Evolutionary conservation across 2,329 filamentous ascomycete genomes (phyloP), one percentile per base, ranked within the genome.

Genomic region (Trichoderma brevicompactum): DNA sequence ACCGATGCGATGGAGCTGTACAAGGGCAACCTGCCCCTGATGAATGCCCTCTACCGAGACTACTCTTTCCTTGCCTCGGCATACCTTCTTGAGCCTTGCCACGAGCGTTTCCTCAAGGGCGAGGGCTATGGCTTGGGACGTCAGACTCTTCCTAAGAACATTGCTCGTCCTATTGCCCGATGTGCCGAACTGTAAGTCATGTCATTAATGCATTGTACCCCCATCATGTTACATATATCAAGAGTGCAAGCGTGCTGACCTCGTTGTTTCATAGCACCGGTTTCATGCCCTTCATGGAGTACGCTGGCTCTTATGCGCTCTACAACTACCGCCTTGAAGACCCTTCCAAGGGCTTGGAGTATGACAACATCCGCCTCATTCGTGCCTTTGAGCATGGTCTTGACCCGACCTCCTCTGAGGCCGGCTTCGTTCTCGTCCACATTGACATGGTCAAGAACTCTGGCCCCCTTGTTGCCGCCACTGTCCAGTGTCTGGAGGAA

Each of bases 381-480:
- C 91, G 94, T 41, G 94, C 92, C 28, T 98, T 97, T 72, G 94
- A 97, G 79, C 87, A 90, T 72, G 94, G 94, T 13, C 87, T 97
- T 8, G 91, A 97, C 75, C 91, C 91, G 0, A 85, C 84, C 38
- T 96, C 92, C 3, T 97, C 93, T 7, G 94, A 97, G 77, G 94
- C 94, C 0, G 94, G 94, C 56, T 97, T 98, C 75, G 92, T 97
- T n/a, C 85, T 97, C 12, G 94, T 95, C 5, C 94, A 97, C 77
- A 89, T 98, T 59, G 92, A 96, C 78, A 98, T 97, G 94, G 94
- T 97, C 56, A 89, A 89, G 74, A 88, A 96, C 77, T 94, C 93
- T 0, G 90, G 90, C 0, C 86, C 87, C 0, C 82, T 98, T 1
- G 88, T 97, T 53, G 84, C 86, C 48, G 92, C 92, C 38, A 86